A percentile compares a stretch with the other conserved stretches of the same genome.
Evolutionary conservation across 768 basidiomycete species (phyloP).

Genomic region (Russula virescens): DNA sequence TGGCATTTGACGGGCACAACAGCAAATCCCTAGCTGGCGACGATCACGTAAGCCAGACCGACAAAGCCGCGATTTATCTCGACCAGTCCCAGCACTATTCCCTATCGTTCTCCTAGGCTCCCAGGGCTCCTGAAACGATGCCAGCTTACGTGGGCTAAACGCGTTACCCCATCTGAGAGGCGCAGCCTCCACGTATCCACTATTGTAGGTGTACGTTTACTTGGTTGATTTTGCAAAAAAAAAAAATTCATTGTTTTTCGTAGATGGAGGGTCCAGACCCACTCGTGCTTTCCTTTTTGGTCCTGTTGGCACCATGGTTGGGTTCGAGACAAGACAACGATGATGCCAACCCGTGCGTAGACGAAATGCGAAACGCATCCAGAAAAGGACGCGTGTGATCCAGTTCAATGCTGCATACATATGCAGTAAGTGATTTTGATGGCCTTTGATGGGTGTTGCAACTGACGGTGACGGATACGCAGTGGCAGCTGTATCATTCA

Average conservation of each 20-base stretch:
- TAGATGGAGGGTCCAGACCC: neutral
- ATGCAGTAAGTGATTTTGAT: no score
- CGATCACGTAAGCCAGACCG: neutral
- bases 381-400: no score
- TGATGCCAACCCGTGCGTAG: no score
- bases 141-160: neutral
- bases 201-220: neutral
- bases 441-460: no score
- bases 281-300: neutral
- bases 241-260: no score
- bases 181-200: neutral
- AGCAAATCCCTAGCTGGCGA: neutral
- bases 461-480: no score
- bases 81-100: neutral
- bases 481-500: no score
- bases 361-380: no score
- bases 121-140: neutral
- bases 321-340: no score
- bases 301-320: neutral
- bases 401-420: no score
- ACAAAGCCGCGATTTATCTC: neutral
- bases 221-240: neutral
- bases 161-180: neutral
- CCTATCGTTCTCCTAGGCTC: slow-evolving; percentile 6
- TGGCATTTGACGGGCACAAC: neutral